Evolutionary conservation across 306 rosid genomes (phyloP), one percentile per base, ranked within the genome.

Genomic region (Dicorynia guianensis): DNA sequence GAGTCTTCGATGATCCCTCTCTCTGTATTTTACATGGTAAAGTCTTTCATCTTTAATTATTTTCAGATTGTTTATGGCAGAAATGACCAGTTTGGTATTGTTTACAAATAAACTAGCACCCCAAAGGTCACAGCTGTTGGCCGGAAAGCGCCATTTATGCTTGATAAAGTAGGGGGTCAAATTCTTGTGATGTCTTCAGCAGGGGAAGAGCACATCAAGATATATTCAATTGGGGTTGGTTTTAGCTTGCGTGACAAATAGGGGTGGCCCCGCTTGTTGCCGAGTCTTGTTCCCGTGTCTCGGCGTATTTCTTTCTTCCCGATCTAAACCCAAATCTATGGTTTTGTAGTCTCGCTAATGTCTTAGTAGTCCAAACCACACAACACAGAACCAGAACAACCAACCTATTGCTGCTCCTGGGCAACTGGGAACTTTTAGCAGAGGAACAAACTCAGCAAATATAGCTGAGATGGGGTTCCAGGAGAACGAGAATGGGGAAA

Each of bases 401-500:
- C 44, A 63, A 25, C 38, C 1, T 8, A 65, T 74, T 63, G 18
- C 59, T 30, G 13, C 72, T 66, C 66, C 83, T 49, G 78, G 59
- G 69, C 34, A 57, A 10, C 66, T 30, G 30, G 55, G 44, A 64
- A 38, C 69, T 25, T n/a, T n/a, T 25, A 49, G 46, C 47, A 19
- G 20, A 43, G 11, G 15, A 7, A 65, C 63, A 39, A 2, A 65
- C 30, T 25, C 30, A 25, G 30, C 30, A 33, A 36, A 18, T 8
- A 20, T 25, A 11, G 30, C 11, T 18, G 17, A 76, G 67, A 90
- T 90, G 96, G 91, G 85, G 9, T 56, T 87, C 85, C 89, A 75
- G 47, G 82, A 87, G 50, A 83, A 79, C 79, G 91, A 92, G 72
- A 71, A 74, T 56, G 82, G 77, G 44, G 87, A 91, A 57, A 55